These are phyloP conservation scores for Lasiodiplodia hormozganensis DNA, from an alignment of 2,329 filamentous ascomycete genomes.

Conservation along the genomic window DNA sequence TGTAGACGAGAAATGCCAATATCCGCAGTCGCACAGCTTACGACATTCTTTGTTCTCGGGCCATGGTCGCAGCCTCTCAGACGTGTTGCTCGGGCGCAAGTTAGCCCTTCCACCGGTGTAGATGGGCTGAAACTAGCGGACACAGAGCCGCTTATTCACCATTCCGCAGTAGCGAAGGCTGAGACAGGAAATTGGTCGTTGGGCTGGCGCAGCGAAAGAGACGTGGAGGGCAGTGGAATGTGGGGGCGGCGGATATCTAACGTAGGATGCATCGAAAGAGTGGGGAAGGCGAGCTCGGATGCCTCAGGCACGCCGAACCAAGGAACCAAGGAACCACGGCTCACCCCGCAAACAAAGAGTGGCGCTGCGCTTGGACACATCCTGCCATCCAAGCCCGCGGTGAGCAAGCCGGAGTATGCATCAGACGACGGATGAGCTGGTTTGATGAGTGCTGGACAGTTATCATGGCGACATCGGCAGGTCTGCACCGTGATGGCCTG, in stretches of 20 bases:
- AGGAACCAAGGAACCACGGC: neutral
- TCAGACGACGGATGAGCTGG: neutral
- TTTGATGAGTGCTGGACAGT: neutral
- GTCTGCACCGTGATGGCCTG: constrained; percentile 12
- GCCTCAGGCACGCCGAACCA: constrained; percentile 3
- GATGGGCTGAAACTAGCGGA: too few relatives aligned
- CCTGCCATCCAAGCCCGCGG: neutral
- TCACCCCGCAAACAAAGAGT: constrained; percentile 18
- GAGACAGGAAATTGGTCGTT: neutral
- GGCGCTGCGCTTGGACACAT: constrained; percentile 4
- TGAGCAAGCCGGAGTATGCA: neutral
- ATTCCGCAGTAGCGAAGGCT: neutral
- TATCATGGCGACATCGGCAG: constrained; percentile 1
- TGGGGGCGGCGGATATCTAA: too few relatives aligned
- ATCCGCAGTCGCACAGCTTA: neutral
- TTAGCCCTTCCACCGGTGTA: neutral
- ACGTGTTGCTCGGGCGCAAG: neutral
- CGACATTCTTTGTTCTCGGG: neutral
- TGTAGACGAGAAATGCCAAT: neutral
- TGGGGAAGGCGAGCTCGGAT: neutral
- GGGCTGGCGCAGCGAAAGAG: neutral
- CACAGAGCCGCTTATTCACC: too few relatives aligned
- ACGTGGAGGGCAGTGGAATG: neutral
- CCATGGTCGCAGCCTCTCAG: neutral
- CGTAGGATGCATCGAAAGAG: neutral